These are phyloP conservation scores for Babesia sp. DNA, from an alignment of 169 alveolate species.

Conservation along the genomic window DNA sequence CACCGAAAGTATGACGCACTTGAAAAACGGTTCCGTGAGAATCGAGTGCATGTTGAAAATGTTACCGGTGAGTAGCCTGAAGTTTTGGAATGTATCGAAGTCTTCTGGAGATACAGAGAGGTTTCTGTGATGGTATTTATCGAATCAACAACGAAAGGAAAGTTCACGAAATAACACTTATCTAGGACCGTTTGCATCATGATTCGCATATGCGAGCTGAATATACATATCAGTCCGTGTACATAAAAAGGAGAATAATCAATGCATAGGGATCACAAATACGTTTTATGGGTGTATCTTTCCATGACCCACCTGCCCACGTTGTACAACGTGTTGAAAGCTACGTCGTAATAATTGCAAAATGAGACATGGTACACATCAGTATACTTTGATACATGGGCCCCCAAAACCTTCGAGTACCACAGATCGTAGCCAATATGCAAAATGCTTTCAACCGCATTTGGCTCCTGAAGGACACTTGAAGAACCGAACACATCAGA, in stretches of 20 bases:
- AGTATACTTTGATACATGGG: neutral
- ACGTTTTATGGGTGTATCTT: too few relatives aligned
- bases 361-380: slow-evolving; percentile 39
- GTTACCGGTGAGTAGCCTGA: slow-evolving; percentile 58
- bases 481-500: neutral
- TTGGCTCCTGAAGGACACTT: neutral
- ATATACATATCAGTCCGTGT: too few relatives aligned
- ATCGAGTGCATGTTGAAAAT: slow-evolving; percentile 37
- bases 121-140: neutral
- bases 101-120: slow-evolving; percentile 11
- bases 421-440: slow-evolving; percentile 59
- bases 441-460: slow-evolving; percentile 8
- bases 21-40: slow-evolving; percentile 33
- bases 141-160: too few relatives aligned
- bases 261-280: too few relatives aligned
- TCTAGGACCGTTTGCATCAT: too few relatives aligned
- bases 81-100: slow-evolving; percentile 26
- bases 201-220: too few relatives aligned
- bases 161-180: too few relatives aligned
- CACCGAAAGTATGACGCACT: slow-evolving; percentile 33
- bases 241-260: too few relatives aligned
- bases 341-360: slow-evolving; percentile 59
- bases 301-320: slow-evolving; percentile 40
- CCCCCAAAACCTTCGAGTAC: slow-evolving; percentile 20
- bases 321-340: slow-evolving; percentile 57